Base-by-base conservation (phyloP, 2,329 filamentous ascomycete genomes). In the Ascochyta pisi region DNA sequence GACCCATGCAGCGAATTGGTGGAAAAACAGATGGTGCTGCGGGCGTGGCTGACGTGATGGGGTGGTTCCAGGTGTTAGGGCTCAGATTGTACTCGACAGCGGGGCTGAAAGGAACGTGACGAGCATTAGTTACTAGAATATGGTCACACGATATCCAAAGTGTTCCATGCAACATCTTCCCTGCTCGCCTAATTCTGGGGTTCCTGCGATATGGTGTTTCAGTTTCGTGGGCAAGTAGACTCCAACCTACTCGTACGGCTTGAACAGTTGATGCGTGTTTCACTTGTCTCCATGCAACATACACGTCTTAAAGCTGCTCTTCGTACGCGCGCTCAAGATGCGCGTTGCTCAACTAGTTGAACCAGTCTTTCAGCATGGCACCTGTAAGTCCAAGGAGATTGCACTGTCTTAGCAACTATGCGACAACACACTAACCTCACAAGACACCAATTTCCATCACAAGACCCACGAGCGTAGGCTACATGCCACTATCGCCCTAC, bases 101-200 rank as follows among this genome's bases (percentile, higher is more conserved):
- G 54, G 67, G 61, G 64, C 65, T 68, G 64, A 62, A 69, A 68
- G 61, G 57, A 59, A 64, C 62, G 64, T 67, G 61, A 71, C 58
- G 64, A 71, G 69, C 67, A 69, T 68, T 69, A 73, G 57, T 64
- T 72, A 69, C 43, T 61, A 71, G 64, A 72, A 67, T 64, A 66
- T 59, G 63, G 61, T 63, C 60, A 52, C 66, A 67, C 63, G 66
- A 61, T 59, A 63, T 60, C 49, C 49, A 62, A 57, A 58, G 60
- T 67, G 57, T 67, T 64, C 59, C 57, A 59, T 58, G 54, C 50
- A 50, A 55, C 43, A 54, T 52, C 24, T 39, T 57, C 44, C 43
- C 42, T 48, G 47, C 47, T n/a, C 43, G 45, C 24, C 43, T 56
- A 39, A 24, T 43, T 29, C 46, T 39, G 35, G 46, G 42, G 16